Percentiles rank a stretch among this genome's conserved stretches.
These are phyloP conservation scores for Catunica adiposa DNA, from an alignment of 2,329 filamentous ascomycete species.

Conservation along the genomic window DNA sequence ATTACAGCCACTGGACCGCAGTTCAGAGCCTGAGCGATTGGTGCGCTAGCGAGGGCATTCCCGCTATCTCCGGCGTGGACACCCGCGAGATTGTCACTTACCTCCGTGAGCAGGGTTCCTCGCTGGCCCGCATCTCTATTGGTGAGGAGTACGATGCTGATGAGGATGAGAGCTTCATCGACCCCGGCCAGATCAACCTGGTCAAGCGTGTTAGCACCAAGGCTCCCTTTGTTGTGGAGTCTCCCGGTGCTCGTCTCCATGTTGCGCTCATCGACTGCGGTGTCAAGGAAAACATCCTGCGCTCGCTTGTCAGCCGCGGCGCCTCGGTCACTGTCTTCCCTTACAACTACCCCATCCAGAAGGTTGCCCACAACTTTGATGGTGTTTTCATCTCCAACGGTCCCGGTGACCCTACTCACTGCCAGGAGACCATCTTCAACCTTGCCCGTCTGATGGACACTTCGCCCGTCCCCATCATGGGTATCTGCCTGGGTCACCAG, in stretches of 20 bases:
- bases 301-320: constrained; percentile 79
- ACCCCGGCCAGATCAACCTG: constrained; percentile 91
- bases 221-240: constrained; percentile 87
- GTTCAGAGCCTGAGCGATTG: constrained; percentile 85
- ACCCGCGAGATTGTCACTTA: constrained; percentile 93
- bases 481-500: constrained; percentile 95
- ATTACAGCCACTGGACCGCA: constrained; percentile 98
- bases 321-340: constrained; percentile 90
- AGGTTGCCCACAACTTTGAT: constrained; percentile 93
- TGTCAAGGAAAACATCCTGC: constrained; percentile 99
- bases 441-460: constrained; percentile 78
- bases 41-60: constrained; percentile 92
- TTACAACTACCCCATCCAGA: constrained; percentile 94
- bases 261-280: constrained; percentile 93
- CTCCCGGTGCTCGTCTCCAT: constrained; percentile 68
- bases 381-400: constrained; percentile 99
- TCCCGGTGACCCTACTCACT: constrained; percentile 94
- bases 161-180: constrained; percentile 89
- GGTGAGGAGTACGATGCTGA: constrained; percentile 98
- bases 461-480: constrained; percentile 85
- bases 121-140: constrained; percentile 81
- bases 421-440: constrained; percentile 86
- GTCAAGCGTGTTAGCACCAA: constrained; percentile 96
- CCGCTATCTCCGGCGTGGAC: constrained; percentile 90
- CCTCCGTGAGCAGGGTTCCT: constrained; percentile 91